Evolutionary conservation across 179 eudicot genomes (phyloP).

Genomic region (Vitellaria paradoxa): DNA sequence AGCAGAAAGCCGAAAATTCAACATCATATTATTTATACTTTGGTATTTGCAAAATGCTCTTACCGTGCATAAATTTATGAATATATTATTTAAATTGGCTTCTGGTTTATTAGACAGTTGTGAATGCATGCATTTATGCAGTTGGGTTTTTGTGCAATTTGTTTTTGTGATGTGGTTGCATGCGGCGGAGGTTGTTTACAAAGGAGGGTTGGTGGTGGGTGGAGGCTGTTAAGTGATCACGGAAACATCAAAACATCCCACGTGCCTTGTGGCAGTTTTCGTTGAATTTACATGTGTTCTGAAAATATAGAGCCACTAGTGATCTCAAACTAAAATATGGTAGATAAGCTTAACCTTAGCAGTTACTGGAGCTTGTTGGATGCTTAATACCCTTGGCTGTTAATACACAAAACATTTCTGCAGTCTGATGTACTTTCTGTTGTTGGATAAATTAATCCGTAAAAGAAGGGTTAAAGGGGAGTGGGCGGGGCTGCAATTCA

Average conservation of each 20-base stretch:
- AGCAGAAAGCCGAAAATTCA: no score
- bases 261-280: neutral
- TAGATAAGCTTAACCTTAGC: neutral
- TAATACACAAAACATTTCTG: neutral
- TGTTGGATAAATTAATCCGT: neutral
- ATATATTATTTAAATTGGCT: neutral
- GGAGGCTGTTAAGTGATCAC: neutral
- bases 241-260: neutral
- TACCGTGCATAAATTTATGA: no score
- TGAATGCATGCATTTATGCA: neutral
- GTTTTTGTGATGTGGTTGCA: neutral
- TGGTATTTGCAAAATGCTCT: no score
- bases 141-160: neutral
- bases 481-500: no score
- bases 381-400: no score
- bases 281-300: neutral
- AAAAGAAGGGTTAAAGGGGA: neutral
- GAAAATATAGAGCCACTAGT: neutral
- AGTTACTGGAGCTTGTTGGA: conserved; percentile 1
- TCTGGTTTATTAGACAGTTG: neutral
- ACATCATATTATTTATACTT: no score
- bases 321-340: neutral
- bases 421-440: neutral
- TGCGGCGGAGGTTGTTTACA: neutral
- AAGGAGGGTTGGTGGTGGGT: neutral